These are phyloP conservation scores for Elsinoe arachidis DNA, from an alignment of 2,329 filamentous ascomycete genomes.

Conservation along the genomic window DNA sequence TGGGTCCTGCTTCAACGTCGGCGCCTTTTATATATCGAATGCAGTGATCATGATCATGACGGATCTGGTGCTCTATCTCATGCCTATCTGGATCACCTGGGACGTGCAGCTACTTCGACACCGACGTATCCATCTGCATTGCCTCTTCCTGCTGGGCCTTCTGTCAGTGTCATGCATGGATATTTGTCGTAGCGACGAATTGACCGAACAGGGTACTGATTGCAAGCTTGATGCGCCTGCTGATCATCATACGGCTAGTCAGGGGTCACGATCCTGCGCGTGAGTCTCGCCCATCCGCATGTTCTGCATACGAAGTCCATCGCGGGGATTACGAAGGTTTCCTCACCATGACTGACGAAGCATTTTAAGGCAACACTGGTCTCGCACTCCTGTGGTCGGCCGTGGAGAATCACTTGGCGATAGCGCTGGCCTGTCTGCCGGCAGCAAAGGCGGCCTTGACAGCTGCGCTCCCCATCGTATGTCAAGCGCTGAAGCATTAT, in stretches of 20 bases:
- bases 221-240: neutral
- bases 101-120: slow-evolving; percentile 25
- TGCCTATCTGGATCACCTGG: slow-evolving; percentile 32
- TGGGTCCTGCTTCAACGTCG: slow-evolving; percentile 29
- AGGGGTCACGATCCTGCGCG: neutral
- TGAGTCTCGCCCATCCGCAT: neutral
- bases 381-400: slow-evolving; percentile 26
- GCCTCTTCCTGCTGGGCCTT: slow-evolving; percentile 27
- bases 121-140: slow-evolving; percentile 28
- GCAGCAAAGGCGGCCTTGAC: slow-evolving; percentile 21
- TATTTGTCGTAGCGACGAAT: neutral
- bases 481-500: too few relatives aligned
- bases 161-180: slow-evolving; percentile 19
- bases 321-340: too few relatives aligned
- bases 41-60: slow-evolving; percentile 30
- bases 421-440: slow-evolving; percentile 29
- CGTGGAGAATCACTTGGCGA: slow-evolving; percentile 29
- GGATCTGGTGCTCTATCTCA: slow-evolving; percentile 31
- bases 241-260: neutral
- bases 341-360: too few relatives aligned
- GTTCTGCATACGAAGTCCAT: too few relatives aligned
- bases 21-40: slow-evolving; percentile 27
- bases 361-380: neutral
- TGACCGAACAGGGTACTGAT: neutral
- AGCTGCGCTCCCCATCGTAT: neutral